These are phyloP conservation scores for Coemansia sp. DNA, from an alignment of 192 early-diverging fungal genomes.

Conservation along the genomic window DNA sequence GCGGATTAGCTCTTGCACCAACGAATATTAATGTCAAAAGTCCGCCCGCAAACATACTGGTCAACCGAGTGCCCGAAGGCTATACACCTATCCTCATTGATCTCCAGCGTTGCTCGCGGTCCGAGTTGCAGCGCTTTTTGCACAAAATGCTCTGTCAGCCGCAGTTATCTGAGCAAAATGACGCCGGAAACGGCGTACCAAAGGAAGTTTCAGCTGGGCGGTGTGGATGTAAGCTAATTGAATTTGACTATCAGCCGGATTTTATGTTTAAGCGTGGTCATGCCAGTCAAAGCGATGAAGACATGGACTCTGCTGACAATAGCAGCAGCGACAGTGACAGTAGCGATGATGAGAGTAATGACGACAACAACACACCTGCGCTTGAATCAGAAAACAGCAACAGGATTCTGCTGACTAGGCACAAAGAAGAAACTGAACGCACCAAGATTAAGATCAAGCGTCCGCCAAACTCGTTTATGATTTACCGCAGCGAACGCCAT, in stretches of 20 bases:
- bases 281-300: constrained; percentile 1
- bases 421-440: constrained; percentile 26
- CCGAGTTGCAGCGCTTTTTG: constrained; percentile 34
- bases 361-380: constrained; percentile 3
- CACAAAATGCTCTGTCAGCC: constrained; percentile 41
- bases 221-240: constrained; percentile 45
- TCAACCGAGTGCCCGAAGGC: constrained; percentile 46
- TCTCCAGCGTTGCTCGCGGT: constrained; percentile 38
- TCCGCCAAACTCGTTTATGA: constrained; percentile 54
- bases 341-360: not conserved
- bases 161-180: not conserved
- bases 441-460: constrained; percentile 50
- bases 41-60: constrained; percentile 31
- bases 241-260: constrained; percentile 53
- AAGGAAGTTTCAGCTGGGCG: constrained; percentile 28
- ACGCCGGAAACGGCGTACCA: not conserved
- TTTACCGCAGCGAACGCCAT: constrained; percentile 48
- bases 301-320: not conserved
- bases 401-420: not conserved
- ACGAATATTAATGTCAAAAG: constrained; percentile 18
- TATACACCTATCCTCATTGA: constrained; percentile 48
- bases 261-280: constrained; percentile 36
- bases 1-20: constrained; percentile 32
- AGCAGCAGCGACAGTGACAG: not conserved
- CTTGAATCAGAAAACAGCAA: not conserved